Percentiles rank a stretch among this genome's conserved stretches.
Conservation (phyloP, 139 green algal species). For the Chlorella sp. region DNA sequence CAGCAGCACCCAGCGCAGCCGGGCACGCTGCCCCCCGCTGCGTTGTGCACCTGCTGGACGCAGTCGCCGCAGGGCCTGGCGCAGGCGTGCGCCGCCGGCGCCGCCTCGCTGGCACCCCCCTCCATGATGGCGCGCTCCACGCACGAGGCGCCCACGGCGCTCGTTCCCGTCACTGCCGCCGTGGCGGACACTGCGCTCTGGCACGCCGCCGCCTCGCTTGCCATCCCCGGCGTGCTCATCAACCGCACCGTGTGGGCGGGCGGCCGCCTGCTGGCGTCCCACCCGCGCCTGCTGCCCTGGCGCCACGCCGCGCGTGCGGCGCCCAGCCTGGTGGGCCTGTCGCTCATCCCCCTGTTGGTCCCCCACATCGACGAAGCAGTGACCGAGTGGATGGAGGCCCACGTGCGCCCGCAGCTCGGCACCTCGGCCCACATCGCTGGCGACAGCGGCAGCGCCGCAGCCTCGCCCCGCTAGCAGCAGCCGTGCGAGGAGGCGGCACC, state of each 20-base stretch:
- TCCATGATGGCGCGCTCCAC: not conserved
- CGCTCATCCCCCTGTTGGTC: constrained; percentile 26
- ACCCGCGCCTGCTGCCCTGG: not conserved
- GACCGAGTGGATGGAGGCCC: not conserved
- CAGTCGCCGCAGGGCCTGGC: not conserved
- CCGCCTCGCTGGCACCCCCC: not conserved
- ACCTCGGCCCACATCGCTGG: too few species aligned
- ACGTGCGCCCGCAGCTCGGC: constrained; percentile 16
- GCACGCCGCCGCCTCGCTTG: constrained; percentile 19
- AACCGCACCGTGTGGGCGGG: constrained; percentile 34
- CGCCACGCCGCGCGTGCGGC: not conserved
- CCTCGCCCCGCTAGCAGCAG: too few species aligned
- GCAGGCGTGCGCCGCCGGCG: too few species aligned
- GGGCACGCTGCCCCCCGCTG: not conserved
- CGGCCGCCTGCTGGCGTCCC: not conserved
- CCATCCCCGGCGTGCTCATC: constrained; percentile 15
- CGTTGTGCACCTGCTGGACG: not conserved
- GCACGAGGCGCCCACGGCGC: too few species aligned
- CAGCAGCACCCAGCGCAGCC: not conserved
- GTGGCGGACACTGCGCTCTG: constrained; percentile 19
- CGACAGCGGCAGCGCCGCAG: too few species aligned
- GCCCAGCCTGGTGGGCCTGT: constrained; percentile 8
- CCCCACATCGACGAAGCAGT: constrained; percentile 25
- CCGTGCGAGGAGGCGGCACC: too few species aligned
- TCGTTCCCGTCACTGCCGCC: constrained; percentile 9